Evolutionary conservation across 345 rosid species (phyloP).

Genomic region (Populus deltoides): DNA sequence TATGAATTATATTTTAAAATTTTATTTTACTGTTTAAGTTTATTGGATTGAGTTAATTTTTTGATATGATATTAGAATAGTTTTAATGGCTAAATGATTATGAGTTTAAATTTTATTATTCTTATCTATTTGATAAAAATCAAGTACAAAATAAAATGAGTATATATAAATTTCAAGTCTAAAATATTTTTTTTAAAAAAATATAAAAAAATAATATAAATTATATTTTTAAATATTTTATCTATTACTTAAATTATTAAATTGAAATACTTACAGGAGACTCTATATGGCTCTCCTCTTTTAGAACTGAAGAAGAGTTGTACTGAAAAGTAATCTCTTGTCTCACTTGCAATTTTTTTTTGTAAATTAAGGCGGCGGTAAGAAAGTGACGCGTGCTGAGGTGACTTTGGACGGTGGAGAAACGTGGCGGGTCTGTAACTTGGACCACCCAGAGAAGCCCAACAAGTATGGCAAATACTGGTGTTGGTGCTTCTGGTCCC

Average conservation of each 20-base stretch:
- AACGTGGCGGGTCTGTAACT: constrained; percentile 74
- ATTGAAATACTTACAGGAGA: no score
- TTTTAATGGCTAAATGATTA: fast-evolving
- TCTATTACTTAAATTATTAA: no score
- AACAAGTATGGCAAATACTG: constrained; percentile 70
- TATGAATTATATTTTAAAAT: no score
- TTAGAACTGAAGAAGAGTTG: background rate
- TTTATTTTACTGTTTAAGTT: fast-evolving
- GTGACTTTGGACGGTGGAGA: constrained; percentile 93
- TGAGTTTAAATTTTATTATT: fast-evolving
- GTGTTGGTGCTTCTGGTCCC: constrained; percentile 99
- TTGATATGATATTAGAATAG: no score
- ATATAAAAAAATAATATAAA: no score
- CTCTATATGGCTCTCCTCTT: no score
- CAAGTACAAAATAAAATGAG: fast-evolving
- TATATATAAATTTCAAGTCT: no score
- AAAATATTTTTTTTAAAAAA: no score
- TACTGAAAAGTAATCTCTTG: constrained; percentile 6
- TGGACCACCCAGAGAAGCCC: constrained; percentile 72
- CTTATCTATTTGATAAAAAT: no score
- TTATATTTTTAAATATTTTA: no score
- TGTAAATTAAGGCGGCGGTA: constrained; percentile 64
- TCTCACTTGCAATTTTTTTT: background rate
- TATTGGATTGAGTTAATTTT: fast-evolving
- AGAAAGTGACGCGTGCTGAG: constrained; percentile 91